Conservation (phyloP, 768 basidiomycete species). For the Pleurotus ostreatus region DNA sequence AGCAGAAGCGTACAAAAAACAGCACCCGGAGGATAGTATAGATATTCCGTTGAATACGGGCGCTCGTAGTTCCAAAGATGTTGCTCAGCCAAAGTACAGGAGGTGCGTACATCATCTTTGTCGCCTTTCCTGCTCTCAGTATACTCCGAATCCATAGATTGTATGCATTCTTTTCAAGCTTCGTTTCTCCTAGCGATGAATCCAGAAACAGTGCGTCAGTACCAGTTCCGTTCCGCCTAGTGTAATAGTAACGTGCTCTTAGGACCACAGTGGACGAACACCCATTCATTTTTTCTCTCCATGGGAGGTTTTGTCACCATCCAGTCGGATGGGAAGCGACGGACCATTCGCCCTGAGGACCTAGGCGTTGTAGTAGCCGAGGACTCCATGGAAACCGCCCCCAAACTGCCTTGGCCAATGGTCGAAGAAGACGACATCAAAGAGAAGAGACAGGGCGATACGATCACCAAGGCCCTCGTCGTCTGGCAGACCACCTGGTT, state of each 20-base stretch:
- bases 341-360: not conserved
- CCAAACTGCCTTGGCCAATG: not conserved
- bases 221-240: not conserved
- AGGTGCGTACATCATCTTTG: too few relatives aligned
- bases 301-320: not conserved
- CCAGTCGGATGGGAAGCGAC: not conserved
- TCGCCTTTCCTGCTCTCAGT: too few relatives aligned
- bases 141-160: too few relatives aligned
- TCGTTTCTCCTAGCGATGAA: too few relatives aligned
- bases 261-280: not conserved
- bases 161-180: too few relatives aligned
- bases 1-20: not conserved
- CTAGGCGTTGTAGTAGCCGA: not conserved
- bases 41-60: not conserved
- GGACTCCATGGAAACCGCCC: not conserved
- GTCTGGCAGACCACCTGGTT: constrained; percentile 34
- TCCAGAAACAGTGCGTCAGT: too few relatives aligned
- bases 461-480: constrained; percentile 27
- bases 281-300: not conserved
- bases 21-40: not conserved
- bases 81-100: too few relatives aligned
- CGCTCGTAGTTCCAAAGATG: not conserved
- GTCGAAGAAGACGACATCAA: constrained; percentile 13
- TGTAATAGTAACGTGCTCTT: not conserved
- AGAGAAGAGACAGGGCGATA: constrained; percentile 28